Conservation (phyloP, 768 basidiomycete genomes). For the Boletus huronensis region DNA sequence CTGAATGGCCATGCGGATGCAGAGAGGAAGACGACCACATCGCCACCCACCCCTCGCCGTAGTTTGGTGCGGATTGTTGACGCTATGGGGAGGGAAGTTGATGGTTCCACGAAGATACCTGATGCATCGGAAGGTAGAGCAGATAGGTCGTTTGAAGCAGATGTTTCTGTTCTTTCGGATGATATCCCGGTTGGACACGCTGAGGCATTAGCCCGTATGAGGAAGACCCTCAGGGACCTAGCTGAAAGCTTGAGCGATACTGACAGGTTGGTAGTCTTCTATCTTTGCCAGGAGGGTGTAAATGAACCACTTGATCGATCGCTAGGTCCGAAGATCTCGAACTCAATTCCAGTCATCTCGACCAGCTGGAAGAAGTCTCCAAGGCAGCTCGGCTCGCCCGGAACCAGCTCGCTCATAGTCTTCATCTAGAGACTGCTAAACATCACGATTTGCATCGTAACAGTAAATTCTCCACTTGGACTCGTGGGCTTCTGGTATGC, state of each 20-base stretch:
- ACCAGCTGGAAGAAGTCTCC: conserved; percentile 53
- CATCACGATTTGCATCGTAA: conserved; percentile 36
- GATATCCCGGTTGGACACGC: conserved; percentile 33
- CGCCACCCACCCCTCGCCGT: conserved; percentile 26
- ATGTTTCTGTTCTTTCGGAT: conserved; percentile 23
- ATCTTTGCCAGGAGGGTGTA: conserved; percentile 1
- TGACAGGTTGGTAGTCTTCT: conserved; percentile 44
- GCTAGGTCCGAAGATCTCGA: conserved; percentile 38
- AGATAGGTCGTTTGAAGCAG: conserved; percentile 19
- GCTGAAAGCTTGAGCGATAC: conserved; percentile 52
- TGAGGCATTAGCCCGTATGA: conserved; percentile 56
- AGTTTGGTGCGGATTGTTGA: conserved; percentile 60
- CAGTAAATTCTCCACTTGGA: conserved; percentile 36
- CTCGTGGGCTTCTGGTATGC: conserved; percentile 39
- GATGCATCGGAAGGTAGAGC: conserved; percentile 19
- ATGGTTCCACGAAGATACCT: conserved; percentile 35
- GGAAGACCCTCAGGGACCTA: conserved; percentile 55
- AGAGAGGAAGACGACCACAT: conserved; percentile 9
- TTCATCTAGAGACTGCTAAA: conserved; percentile 38
- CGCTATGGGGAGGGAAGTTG: conserved; percentile 63
- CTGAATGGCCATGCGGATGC: conserved; percentile 18
- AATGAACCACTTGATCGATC: conserved; percentile 3
- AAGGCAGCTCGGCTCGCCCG: conserved; percentile 49
- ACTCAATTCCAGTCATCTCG: conserved; percentile 43
- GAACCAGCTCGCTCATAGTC: conserved; percentile 39